Base-by-base conservation (phyloP, 345 rosid species). In the Limnanthes douglasii region DNA sequence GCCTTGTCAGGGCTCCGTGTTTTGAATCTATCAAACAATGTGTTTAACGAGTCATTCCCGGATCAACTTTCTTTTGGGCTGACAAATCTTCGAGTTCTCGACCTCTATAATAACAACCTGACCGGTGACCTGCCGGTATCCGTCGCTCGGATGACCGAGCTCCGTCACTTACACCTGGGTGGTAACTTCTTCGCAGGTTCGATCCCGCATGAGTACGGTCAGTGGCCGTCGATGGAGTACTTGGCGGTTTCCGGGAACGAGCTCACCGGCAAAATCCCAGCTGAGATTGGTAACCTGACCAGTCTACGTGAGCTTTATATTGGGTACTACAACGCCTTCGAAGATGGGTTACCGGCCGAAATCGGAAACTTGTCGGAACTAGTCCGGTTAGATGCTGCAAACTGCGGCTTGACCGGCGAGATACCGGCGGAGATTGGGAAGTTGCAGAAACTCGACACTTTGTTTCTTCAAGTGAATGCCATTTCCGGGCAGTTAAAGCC, bases 71-170 rank as follows among this genome's bases (percentile, higher is more conserved):
- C 93, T 4, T 22, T 39, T 27, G 56, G 62, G 0, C 77, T 90
- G 8, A 42, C 49, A 15, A 69, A 45, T 43, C 81, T 90, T n/a
- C 74, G 67, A 5, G 71, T 85, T 11, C 82, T 90, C 12, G 98
- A 84, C 64, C 56, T 90, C 20, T 90, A 90, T 51, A 90, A 90
- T 63, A 90, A 90, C 65, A 90, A 90, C 41, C 39, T 90, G 62
- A 77, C 94, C 14, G 94, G 88, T 2, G 63, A 51, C 27, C 54
- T 90, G 9, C 98, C 94, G 9, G 17, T 70, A 13, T 56, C 73
- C 43, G 92, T 73, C 43, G 56, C 79, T 9, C 68, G 67, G 21
- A 53, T 85, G 36, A 61, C 76, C 9, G 72, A 60, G 49, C 73
- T 88, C 45, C 76, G 70, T 0, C 90, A 83, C 41, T 57, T 88